Evolutionary conservation across 495 filamentous ascomycete genomes (phyloP), one percentile per base, ranked within the genome.

Genomic region (Podospora pseudocomata): DNA sequence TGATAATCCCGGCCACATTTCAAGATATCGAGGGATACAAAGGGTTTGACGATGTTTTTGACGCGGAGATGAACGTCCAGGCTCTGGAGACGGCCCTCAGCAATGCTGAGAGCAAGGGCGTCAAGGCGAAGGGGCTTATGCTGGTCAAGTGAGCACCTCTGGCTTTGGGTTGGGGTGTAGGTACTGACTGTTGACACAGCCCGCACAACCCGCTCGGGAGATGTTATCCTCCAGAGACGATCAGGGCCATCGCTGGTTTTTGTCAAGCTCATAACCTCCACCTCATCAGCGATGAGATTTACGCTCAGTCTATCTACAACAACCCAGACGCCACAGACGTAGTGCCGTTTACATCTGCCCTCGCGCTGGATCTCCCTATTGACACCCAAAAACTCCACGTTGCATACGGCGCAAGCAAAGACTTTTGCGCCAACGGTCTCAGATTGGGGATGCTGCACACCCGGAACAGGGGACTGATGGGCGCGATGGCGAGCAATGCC

Each of bases 351-450:
- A 65, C 68, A 5, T 81, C 79, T 3, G 69, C 75, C 4, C 74
- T 82, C 2, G 68, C 78, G 4, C 67, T 82, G 49, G 73, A 80
- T 57, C 68, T 70, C 23, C 54, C 74, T 54, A 82, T 84, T 58
- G 77, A 79, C 61, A 56, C 69, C 1, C n/a, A 67, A 26, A 69
- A 70, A 0, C 67, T 85, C n/a, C 81, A 85, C 68, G 71, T 81
- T 4, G 30, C 79, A 3, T 84, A 77, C 64, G 82, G 82, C 9
- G 74, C 78, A 58, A 75, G 70, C 67, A 85, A 84, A 64, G 78
- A 84, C 71, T 80, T 84, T 57, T 80, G 75, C 20, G 74, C 74
- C 27, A 77, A 76, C 57, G 83, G 83, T 1, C 54, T 84, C 11
- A 72, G 83, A 3, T 18, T 84, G 6, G 82, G 80, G 20, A 66